Evolutionary conservation across 441 rosid genomes (phyloP), one percentile per base, ranked within the genome.

Genomic region (Cnidoscolus chayamansa): DNA sequence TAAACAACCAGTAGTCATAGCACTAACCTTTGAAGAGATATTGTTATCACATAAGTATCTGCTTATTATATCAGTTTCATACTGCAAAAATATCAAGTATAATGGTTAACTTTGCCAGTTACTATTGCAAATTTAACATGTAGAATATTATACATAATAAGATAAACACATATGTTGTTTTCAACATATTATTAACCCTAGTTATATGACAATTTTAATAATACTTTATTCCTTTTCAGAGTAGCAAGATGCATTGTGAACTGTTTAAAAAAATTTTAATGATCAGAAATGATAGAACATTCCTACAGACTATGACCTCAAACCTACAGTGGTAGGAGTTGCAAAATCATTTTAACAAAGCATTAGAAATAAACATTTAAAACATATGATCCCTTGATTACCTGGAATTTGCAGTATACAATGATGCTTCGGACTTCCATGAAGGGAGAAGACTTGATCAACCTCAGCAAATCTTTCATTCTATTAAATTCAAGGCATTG

Each of bases 391-490:
- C 13, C 35, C 8, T 19, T 25, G 57, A 40, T 60, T 75, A 92
- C 98, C 96, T 94, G 97, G 84, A 94, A 92, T 81, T 92, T 94
- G 90, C 98, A 94, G 86, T 94, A 94, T 17, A 92, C 74, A 73
- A 94, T 94, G 80, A 90, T 90, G 83, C 97, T 94, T 59, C 78
- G 74, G 64, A 83, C 87, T 80, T 92, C 89, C 55, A 19, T 60
- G 54, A 82, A 89, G 54, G 89, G 93, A 76, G 84, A 79, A 76
- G 97, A 90, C 80, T 81, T 89, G 53, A 90, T 84, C 81, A 94
- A 70, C 67, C 17, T 60, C 78, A 94, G 79, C 71, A 94, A 80
- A 82, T 90, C 97, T 88, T 94, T 94, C 93, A 85, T 73, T 84
- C 98, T 94, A 74, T 65, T 63, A 65, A 74, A 67, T 74, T 47